Evolutionary conservation across 371 early-diverging fungal genomes (phyloP).

Genomic region (Rhizopus microsporus): DNA sequence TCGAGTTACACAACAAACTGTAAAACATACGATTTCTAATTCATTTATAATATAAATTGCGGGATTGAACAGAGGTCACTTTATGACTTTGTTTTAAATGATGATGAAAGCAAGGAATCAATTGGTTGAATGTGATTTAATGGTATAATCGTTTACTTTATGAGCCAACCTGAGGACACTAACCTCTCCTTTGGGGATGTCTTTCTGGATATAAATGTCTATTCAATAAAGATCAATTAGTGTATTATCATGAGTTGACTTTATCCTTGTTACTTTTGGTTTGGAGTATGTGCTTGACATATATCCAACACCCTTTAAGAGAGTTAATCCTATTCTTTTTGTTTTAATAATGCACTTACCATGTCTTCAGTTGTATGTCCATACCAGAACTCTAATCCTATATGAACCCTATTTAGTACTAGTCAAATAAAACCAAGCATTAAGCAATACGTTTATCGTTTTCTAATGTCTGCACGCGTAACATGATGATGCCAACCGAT

Average conservation of each 20-base stretch:
- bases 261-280: conserved; percentile 27
- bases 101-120: no score
- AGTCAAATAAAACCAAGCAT: no score
- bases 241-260: background rate
- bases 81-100: background rate
- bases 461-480: conserved; percentile 28
- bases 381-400: conserved; percentile 56
- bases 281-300: conserved; percentile 39
- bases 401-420: background rate
- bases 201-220: conserved; percentile 44
- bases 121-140: no score
- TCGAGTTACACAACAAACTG: no score
- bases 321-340: background rate
- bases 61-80: no score
- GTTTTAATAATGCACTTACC: conserved; percentile 31
- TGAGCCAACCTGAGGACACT: conserved; percentile 26
- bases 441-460: conserved; percentile 1
- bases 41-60: no score
- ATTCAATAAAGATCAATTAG: background rate
- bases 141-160: background rate
- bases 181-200: conserved; percentile 3
- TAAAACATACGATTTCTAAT: no score
- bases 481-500: conserved; percentile 52
- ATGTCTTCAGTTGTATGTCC: conserved; percentile 61
- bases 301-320: conserved; percentile 47